Base-by-base conservation (phyloP, 495 filamentous ascomycete species). In the Penicillium alfredii region DNA sequence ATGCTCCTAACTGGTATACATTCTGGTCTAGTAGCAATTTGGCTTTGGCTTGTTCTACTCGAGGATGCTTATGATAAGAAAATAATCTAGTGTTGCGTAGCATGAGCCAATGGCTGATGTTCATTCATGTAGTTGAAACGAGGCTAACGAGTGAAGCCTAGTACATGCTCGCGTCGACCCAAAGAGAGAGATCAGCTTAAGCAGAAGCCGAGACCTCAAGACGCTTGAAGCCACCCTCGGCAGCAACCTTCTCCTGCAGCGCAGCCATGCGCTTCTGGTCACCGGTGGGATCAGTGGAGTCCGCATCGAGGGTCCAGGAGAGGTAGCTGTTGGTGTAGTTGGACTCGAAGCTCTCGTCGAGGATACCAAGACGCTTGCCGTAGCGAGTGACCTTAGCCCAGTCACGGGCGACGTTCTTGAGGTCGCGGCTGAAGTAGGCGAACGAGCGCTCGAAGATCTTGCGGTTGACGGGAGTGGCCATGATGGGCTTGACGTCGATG, bases 361-460 rank as follows among this genome's bases (percentile, higher is more conserved):
- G 58, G 28, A 83, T 72, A 4, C 69, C 77, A 9, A 83, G 64
- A 9, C 78, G 66, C 64, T 82, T 82, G 23, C 78, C 78, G 38
- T 84, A 84, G 41, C 63, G 65, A 27, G 80, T 83, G 17, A 83
- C 80, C 68, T 84, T 84, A 33, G 63, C 55, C 78, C 77, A 83
- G 64, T 83, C 80, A 38, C 78, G 74, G 33, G 53, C 44, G 13
- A 84, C 78, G 50, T 83, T 83, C 77, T 84, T 80, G 41, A 84
- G 46, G 44, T 84, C 80, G 33, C 70, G 69, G 33, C 76, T 80
- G 62, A 82, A 81, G 67, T 84, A 83, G 5, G 78, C 80, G 53
- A 71, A 83, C 13, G 74, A 80, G 38, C 80, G 73, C 66, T 82
- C 78, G 44, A 78, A 82, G 66, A 83, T 84, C 76, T 83, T 81